These are phyloP conservation scores for Reutealis trisperma DNA, from an alignment of 345 rosid genomes.

Conservation along the genomic window DNA sequence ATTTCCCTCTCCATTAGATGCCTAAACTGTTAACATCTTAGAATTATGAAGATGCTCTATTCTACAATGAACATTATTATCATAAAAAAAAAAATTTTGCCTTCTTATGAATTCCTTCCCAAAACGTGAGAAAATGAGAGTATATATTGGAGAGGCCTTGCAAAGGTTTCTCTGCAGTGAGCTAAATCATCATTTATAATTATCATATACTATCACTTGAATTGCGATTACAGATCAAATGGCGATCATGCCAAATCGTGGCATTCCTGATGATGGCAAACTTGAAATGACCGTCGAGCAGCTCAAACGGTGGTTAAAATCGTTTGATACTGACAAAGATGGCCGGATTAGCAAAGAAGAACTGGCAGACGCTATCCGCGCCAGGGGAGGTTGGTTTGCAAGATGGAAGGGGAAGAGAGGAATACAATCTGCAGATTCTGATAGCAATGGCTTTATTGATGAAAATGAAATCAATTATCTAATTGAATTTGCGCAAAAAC, in stretches of 20 bases:
- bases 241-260: neutral
- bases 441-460: conserved; percentile 9
- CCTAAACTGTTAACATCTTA: too few relatives aligned
- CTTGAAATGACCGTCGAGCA: conserved; percentile 8
- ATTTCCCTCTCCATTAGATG: too few relatives aligned
- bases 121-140: neutral
- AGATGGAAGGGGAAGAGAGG: conserved; percentile 4
- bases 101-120: too few relatives aligned
- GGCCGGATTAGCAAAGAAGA: conserved; percentile 10
- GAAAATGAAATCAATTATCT: conserved; percentile 7
- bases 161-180: neutral
- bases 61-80: neutral
- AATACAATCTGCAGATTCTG: conserved; percentile 13
- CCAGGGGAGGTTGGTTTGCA: conserved; percentile 13
- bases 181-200: too few relatives aligned
- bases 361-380: conserved; percentile 1
- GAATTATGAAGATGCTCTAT: neutral
- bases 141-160: neutral
- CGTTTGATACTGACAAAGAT: conserved; percentile 1
- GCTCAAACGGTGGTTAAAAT: conserved; percentile 9
- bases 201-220: neutral
- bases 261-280: conserved; percentile 4
- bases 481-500: neutral
- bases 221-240: neutral
- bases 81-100: too few relatives aligned